A percentile compares a stretch with the other conserved stretches of the same genome.
Conservation (phyloP, 192 early-diverging fungal genomes). For the Coemansia sp. region DNA sequence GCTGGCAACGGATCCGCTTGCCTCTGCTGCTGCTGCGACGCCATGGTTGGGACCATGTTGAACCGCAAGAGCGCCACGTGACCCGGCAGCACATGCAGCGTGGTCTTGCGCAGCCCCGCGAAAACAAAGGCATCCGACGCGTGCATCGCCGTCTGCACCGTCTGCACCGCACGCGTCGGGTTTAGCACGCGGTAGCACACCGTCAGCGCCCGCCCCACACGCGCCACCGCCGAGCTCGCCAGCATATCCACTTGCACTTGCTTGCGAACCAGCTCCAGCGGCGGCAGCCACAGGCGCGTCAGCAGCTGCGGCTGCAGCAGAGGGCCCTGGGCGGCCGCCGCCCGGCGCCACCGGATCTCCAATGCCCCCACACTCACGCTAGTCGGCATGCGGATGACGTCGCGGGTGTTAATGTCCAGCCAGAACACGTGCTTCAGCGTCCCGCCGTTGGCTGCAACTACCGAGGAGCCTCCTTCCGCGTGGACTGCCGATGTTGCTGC, state of each 20-base stretch:
- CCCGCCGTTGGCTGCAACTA: conserved; percentile 6
- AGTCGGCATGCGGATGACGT: conserved; percentile 31
- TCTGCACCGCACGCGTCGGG: conserved; percentile 18
- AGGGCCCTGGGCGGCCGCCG: too few species aligned
- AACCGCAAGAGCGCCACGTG: conserved; percentile 21
- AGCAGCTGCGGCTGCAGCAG: too few species aligned
- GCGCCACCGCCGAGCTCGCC: conserved; percentile 13
- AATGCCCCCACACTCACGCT: conserved; percentile 24
- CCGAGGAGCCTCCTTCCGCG: neutral
- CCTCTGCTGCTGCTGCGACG: neutral
- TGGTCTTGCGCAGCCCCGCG: conserved; percentile 32
- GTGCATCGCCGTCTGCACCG: conserved; percentile 36
- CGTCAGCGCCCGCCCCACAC: conserved; percentile 30
- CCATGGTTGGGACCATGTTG: conserved; percentile 25
- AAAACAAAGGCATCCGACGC: conserved; percentile 48
- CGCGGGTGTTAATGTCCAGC: conserved; percentile 31
- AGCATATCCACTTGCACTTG: conserved; percentile 25
- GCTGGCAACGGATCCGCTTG: neutral
- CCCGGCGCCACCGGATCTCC: conserved; percentile 37
- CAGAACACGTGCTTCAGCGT: conserved; percentile 32
- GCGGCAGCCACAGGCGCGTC: conserved; percentile 39
- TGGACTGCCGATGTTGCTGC: neutral
- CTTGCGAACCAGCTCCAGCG: conserved; percentile 21
- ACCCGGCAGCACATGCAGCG: conserved; percentile 31
- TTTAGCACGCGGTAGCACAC: conserved; percentile 38